A percentile compares a stretch with the other conserved stretches of the same genome.
phyloP scores from a whole-genome alignment of 164 flowering plant species.

The Stephania yunnanensis region DNA sequence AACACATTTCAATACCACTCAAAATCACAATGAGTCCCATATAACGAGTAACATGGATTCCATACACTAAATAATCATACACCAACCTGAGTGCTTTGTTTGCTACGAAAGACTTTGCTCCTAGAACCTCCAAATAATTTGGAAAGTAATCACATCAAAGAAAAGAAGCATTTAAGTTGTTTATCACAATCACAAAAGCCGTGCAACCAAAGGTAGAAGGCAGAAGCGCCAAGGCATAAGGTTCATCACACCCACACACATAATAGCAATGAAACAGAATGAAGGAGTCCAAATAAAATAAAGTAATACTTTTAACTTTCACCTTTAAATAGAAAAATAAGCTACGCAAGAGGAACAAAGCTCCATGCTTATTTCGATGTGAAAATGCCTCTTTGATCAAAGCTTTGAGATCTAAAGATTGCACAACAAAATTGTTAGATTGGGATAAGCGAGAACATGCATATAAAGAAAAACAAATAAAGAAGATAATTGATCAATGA shows the following conservation, averaged over 20 bases:
- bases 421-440: background rate
- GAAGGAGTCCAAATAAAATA: conserved; percentile 3
- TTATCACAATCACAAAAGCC: background rate
- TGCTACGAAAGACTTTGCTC: no score
- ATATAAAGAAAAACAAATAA: background rate
- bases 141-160: no score
- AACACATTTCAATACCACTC: no score
- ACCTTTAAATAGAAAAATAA: conserved; percentile 42
- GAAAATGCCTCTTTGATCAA: conserved; percentile 7
- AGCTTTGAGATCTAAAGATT: conserved; percentile 26
- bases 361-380: conserved; percentile 13
- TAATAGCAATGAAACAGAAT: background rate
- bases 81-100: no score
- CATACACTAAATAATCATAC: no score
- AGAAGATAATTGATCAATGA: background rate
- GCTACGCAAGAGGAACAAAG: conserved; percentile 43
- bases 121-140: no score
- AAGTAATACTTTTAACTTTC: conserved; percentile 8
- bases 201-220: background rate
- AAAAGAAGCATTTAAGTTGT: no score
- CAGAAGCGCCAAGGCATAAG: background rate
- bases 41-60: no score
- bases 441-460: background rate
- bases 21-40: no score
- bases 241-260: background rate